Evolutionary conservation across 2,329 filamentous ascomycete species (phyloP), one percentile per base, ranked within the genome.

Genomic region (Dothiorella sarmentorum): DNA sequence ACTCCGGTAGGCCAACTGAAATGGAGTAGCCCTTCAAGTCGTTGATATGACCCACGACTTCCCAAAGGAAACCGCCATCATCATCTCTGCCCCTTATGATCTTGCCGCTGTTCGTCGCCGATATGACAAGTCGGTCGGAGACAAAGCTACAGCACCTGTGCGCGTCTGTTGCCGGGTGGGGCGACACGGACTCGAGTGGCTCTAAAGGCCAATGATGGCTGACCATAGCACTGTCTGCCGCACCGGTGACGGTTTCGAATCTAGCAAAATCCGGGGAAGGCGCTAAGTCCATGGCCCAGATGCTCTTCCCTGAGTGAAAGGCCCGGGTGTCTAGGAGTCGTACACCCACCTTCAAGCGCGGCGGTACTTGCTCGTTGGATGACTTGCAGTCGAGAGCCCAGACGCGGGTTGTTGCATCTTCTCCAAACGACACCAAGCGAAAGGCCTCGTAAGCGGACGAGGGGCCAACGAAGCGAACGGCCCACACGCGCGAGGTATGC

Each of bases 401-500:
- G 61, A 82, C 77, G 65, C 92, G 86, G 56, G 84, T 82, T 5
- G 88, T 89, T 7, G 88, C 84, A 72, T 97, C 92, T 73, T 97
- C 92, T 10, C 92, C 91, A 64, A 91, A 89, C 0, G 93, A 96
- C 38, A 90, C 80, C 0, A 96, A 67, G 9, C 58, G 63, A 20
- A 69, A 44, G 1, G 15, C 31, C n/a, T 24, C 13, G 47, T 40
- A n/a, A 40, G 20, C 26, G n/a, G 17, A 9, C 24, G 38, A 56
- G 15, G 7, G 31, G 3, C 11, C 24, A 29, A 58, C 74, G 63
- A 97, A 94, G 57, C 82, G 81, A 7, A 96, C 85, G 44, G 85
- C 83, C 94, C 94, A 99, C 63, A 99, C 96, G 60, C 94, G 84
- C 7, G 93, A 96, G 3, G 82, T 75, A 72, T 99, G 94, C 0